These are phyloP conservation scores for Dissophora globulifera DNA, from an alignment of 192 early-diverging fungal genomes.

Conservation along the genomic window DNA sequence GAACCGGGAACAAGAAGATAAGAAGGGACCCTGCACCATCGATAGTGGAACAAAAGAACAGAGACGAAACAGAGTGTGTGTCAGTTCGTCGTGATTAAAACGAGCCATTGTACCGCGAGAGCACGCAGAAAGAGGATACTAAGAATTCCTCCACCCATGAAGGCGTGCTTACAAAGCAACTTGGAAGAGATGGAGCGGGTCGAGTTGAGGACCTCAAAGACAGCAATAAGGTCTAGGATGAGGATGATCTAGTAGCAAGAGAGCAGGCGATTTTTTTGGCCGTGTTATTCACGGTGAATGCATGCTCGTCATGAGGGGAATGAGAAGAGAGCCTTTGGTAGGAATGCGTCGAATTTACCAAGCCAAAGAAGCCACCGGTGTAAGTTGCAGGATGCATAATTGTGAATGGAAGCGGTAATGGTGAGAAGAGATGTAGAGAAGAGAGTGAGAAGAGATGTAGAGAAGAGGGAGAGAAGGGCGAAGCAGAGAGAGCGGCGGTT, in stretches of 20 bases:
- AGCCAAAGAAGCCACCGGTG: slow-evolving; percentile 38
- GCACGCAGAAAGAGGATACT: not conserved
- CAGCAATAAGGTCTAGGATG: slow-evolving; percentile 66
- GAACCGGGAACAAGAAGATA: slow-evolving; percentile 70
- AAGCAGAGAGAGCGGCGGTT: too few relatives aligned
- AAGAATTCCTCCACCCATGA: not conserved
- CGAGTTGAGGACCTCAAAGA: slow-evolving; percentile 67
- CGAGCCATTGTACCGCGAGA: too few relatives aligned
- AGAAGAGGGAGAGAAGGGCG: not conserved
- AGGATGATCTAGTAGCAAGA: slow-evolving; percentile 53
- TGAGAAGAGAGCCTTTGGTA: too few relatives aligned
- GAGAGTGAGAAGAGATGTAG: not conserved
- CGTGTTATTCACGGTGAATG: too few relatives aligned
- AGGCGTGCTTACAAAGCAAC: slow-evolving; percentile 51
- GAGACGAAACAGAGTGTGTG: too few relatives aligned
- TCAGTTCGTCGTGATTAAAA: too few relatives aligned
- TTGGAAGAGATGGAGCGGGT: slow-evolving; percentile 57
- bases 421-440: slow-evolving; percentile 2
- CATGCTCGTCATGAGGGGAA: too few relatives aligned
- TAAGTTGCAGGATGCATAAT: slow-evolving; percentile 42
- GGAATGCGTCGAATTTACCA: slow-evolving; percentile 23
- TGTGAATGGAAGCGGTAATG: not conserved
- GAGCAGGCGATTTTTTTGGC: not conserved
- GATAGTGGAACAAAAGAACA: not conserved
- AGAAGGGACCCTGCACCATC: slow-evolving; percentile 56